phyloP scores from a whole-genome alignment of 352 stramenopile genomes.

The Globisporangium cylindrosporum region DNA sequence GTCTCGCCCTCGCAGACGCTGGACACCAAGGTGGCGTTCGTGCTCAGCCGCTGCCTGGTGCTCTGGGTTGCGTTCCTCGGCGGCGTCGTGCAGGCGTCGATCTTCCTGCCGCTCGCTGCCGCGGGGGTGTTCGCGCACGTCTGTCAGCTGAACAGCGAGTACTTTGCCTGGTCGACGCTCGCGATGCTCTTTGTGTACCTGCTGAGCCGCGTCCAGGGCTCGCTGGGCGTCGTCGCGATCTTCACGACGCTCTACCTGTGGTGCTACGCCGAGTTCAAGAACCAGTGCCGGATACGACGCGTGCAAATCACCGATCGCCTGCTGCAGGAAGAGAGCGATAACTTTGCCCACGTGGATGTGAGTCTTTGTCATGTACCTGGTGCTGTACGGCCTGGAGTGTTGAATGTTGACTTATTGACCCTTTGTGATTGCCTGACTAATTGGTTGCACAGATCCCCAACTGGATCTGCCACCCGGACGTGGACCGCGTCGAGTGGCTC shows the following conservation, averaged over 20 bases:
- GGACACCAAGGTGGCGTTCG: constrained; percentile 15
- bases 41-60: constrained; percentile 25
- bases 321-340: constrained; percentile 27
- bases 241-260: constrained; percentile 43
- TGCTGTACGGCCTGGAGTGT: not conserved
- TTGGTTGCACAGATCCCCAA: constrained; percentile 33
- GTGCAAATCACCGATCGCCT: constrained; percentile 23
- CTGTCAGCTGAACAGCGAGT: constrained; percentile 26
- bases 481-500: constrained; percentile 76
- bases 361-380: not conserved
- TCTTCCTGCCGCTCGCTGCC: constrained; percentile 59
- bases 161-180: constrained; percentile 28
- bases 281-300: constrained; percentile 22
- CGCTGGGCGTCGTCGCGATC: constrained; percentile 43
- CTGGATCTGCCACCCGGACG: constrained; percentile 56
- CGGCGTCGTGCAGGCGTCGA: constrained; percentile 31
- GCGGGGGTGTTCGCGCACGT: constrained; percentile 39
- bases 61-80: constrained; percentile 33
- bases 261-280: constrained; percentile 58
- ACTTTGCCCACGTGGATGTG: constrained; percentile 30
- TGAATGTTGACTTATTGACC: not conserved
- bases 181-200: constrained; percentile 34
- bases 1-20: constrained; percentile 13
- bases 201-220: constrained; percentile 30
- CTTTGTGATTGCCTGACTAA: not conserved